Evolutionary conservation across 1,139 yeast genomes (phyloP), one percentile per base, ranked within the genome.

Genomic region (Yamadazyma triangularis): DNA sequence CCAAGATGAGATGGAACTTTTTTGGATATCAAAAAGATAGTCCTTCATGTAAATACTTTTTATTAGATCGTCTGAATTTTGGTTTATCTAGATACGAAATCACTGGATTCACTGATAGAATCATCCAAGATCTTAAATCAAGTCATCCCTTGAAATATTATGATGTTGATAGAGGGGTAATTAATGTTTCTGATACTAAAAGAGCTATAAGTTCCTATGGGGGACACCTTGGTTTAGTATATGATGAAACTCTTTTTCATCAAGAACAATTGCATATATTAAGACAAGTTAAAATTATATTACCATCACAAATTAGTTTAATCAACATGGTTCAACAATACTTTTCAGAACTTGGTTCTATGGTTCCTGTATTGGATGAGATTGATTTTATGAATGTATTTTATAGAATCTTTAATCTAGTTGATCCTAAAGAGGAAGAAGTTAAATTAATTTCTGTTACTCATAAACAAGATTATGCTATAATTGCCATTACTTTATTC

Each of bases 291-390:
- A 40, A 40, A 22, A 7, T 18, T 9, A 14, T 33, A 4, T 23
- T 40, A 13, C 44, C 44, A 3, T 28, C 15, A 14, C 38, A 39
- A 28, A 15, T 14, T 6, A 37, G 33, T 12, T 23, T 40, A 18
- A 29, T 39, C n/a, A 32, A 26, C 15, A 36, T 29, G 19, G 34
- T 42, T 13, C 36, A 39, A 18, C 25, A 40, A 11, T 76, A 60
- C 40, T 73, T 74, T 45, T 49, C 44, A 7, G 50, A 55, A 18
- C 54, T 71, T 5, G 64, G 65, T 35, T 72, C 73, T 0, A 58
- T 62, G 31, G 48, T 64, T 36, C 81, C 81, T 2, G 60, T 65
- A 27, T 30, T 74, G 5, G 77, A 73, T 33, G 76, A 76, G 42
- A 34, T 35, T 9, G 44, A 42, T 1, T 51, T 52, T 34, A 30